Conservation (phyloP, 2,329 filamentous ascomycete species). For the Aureobasidium namibiae region DNA sequence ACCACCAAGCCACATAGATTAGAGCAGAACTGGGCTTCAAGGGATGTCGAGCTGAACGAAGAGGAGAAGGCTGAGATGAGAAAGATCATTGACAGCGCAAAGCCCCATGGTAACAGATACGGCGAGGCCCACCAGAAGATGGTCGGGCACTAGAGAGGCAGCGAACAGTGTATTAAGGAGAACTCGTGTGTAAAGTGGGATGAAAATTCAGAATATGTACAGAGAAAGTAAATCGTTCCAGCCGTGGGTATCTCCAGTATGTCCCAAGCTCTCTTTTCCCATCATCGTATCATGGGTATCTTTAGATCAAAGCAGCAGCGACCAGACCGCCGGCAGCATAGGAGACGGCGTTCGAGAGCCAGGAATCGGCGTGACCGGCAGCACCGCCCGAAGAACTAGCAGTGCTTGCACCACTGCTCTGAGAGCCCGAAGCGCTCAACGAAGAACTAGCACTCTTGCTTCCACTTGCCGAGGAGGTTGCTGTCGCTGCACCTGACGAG, state of each 20-base stretch:
- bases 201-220: not conserved
- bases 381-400: conserved; percentile 5
- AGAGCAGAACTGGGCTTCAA: conserved; percentile 19
- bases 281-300: not conserved
- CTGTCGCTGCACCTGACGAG: not conserved
- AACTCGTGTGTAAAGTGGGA: not conserved
- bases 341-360: conserved; percentile 9
- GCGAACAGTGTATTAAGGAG: too few relatives aligned
- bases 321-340: conserved; percentile 8
- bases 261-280: not conserved
- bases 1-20: conserved; percentile 18
- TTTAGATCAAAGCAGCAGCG: conserved; percentile 5
- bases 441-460: not conserved
- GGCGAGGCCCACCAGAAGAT: conserved; percentile 3
- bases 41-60: conserved; percentile 24
- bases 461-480: not conserved
- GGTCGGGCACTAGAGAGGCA: conserved; percentile 12
- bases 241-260: not conserved
- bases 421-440: not conserved
- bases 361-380: conserved; percentile 5
- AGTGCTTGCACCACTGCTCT: not conserved
- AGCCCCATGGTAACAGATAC: conserved; percentile 32
- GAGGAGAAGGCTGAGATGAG: conserved; percentile 35
- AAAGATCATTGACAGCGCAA: conserved; percentile 29
- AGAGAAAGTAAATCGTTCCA: not conserved